A percentile compares a stretch with the other conserved stretches of the same genome.
These are phyloP conservation scores for Barnettozyma populi DNA, from an alignment of 805 yeast species.

Conservation along the genomic window DNA sequence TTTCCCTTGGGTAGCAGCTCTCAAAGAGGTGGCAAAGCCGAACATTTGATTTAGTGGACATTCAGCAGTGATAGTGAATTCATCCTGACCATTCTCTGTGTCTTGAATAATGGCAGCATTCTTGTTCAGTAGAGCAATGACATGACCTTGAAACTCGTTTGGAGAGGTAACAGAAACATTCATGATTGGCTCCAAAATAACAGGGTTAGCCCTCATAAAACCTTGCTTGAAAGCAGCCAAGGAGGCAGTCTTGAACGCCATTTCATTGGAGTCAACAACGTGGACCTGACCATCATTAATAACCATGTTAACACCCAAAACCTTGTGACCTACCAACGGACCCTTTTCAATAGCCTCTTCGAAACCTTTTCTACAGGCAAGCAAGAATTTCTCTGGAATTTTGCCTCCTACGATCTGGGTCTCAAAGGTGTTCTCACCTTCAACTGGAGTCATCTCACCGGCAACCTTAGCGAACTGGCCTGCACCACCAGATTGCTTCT, in stretches of 20 bases:
- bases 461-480: constrained; percentile 98
- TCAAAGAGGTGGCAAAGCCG: constrained; percentile 90
- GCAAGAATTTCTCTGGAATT: constrained; percentile 89
- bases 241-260: constrained; percentile 92
- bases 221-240: constrained; percentile 89
- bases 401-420: constrained; percentile 94
- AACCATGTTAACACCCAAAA: constrained; percentile 87
- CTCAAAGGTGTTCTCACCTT: constrained; percentile 68
- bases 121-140: constrained; percentile 88
- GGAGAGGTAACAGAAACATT: constrained; percentile 90
- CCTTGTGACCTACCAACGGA: constrained; percentile 92
- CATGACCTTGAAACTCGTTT: constrained; percentile 89
- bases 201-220: constrained; percentile 77
- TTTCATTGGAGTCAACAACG: constrained; percentile 93
- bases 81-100: constrained; percentile 91
- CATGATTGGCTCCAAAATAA: constrained; percentile 95
- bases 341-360: constrained; percentile 95
- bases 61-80: constrained; percentile 88
- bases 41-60: constrained; percentile 96
- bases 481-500: constrained; percentile 98
- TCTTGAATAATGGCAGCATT: constrained; percentile 88
- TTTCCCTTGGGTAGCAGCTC: constrained; percentile 98
- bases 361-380: constrained; percentile 93
- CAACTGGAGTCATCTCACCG: constrained; percentile 67
- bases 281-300: constrained; percentile 97